Percentiles rank a stretch among this genome's conserved stretches.
Evolutionary conservation across 2,329 filamentous ascomycete genomes (phyloP).

Genomic region (Furcasterigmium furcatum): DNA sequence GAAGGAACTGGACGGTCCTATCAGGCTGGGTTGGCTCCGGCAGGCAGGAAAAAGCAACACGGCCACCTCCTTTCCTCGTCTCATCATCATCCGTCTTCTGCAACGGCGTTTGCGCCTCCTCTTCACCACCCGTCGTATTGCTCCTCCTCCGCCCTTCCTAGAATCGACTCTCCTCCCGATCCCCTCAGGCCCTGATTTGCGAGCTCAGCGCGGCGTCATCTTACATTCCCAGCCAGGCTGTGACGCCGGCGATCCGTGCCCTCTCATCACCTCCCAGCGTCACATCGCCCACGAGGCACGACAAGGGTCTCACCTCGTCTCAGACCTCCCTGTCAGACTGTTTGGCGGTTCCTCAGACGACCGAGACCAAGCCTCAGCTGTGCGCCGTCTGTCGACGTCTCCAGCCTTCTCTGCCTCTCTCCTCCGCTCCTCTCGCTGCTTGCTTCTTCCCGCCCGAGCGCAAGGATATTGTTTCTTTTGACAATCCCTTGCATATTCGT

Average conservation of each 20-base stretch:
- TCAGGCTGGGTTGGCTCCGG: no score
- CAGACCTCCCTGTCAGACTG: not conserved
- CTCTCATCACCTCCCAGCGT: not conserved
- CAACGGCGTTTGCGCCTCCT: no score
- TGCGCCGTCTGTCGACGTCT: no score
- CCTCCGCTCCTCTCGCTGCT: not conserved
- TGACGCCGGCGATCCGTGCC: not conserved
- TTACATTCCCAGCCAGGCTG: not conserved
- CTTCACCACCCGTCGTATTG: not conserved
- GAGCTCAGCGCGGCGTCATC: no score
- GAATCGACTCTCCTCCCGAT: no score
- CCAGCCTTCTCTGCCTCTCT: no score
- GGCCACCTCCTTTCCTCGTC: not conserved
- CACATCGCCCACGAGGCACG: not conserved
- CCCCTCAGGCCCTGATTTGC: no score
- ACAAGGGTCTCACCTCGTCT: not conserved
- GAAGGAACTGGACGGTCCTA: no score
- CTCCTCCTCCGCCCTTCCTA: not conserved
- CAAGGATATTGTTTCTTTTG: not conserved
- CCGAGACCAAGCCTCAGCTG: not conserved
- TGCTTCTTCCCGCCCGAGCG: not conserved
- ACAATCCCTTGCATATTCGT: not conserved
- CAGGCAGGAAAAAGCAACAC: no score
- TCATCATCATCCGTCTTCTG: not conserved
- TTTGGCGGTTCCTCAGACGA: conserved; percentile 1